Percentiles rank a stretch among this genome's conserved stretches.
Conservation (phyloP, 2,329 filamentous ascomycete genomes). For the Zymoseptoria ardabiliae region DNA sequence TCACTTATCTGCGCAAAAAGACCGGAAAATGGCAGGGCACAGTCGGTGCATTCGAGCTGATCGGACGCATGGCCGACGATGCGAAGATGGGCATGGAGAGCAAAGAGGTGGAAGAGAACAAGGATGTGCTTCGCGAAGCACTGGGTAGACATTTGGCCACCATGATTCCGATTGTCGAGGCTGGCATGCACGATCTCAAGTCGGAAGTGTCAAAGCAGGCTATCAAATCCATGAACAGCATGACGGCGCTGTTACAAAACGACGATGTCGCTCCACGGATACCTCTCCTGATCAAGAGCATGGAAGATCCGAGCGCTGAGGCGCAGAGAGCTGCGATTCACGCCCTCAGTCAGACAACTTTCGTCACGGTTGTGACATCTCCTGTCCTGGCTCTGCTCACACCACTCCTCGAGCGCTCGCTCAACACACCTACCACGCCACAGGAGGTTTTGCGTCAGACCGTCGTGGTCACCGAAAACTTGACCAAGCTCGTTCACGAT, state of each 20-base stretch:
- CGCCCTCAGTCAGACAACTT: constrained; percentile 94
- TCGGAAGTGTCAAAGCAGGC: constrained; percentile 77
- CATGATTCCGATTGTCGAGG: constrained; percentile 85
- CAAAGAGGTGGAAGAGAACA: constrained; percentile 76
- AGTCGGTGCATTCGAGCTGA: constrained; percentile 72
- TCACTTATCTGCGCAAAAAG: constrained; percentile 68
- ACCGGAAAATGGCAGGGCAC: constrained; percentile 97
- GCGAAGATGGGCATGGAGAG: constrained; percentile 77
- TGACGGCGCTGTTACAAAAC: constrained; percentile 87
- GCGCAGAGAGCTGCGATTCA: constrained; percentile 93
- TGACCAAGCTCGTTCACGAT: constrained; percentile 95
- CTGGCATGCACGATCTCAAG: constrained; percentile 95
- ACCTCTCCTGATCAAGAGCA: constrained; percentile 84
- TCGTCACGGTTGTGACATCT: constrained; percentile 91
- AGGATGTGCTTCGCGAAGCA: constrained; percentile 80
- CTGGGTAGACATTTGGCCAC: constrained; percentile 84
- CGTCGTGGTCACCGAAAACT: constrained; percentile 92
- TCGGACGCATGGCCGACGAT: constrained; percentile 93
- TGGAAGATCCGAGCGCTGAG: constrained; percentile 86
- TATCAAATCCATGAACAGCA: constrained; percentile 81
- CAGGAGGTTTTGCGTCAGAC: constrained; percentile 95
- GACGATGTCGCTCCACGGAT: constrained; percentile 92
- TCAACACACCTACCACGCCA: constrained; percentile 82
- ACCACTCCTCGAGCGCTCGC: constrained; percentile 83
- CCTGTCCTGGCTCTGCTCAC: constrained; percentile 91